Percentiles rank a stretch among this genome's conserved stretches.
Evolutionary conservation across 2,329 filamentous ascomycete genomes (phyloP).

Genomic region (Sclerotinia nivalis): DNA sequence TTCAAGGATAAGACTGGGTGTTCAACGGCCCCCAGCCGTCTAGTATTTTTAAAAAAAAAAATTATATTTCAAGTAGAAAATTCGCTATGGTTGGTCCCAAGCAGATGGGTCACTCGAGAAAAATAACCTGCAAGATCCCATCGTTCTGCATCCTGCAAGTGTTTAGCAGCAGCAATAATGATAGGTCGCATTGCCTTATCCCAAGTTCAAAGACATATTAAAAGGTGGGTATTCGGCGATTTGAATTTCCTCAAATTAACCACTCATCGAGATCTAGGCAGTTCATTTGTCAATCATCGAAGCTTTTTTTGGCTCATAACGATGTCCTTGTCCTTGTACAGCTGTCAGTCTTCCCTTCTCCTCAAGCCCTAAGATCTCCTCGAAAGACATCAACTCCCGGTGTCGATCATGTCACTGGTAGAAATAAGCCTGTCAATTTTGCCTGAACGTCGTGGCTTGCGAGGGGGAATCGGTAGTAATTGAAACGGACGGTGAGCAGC

Average conservation of each 20-base stretch:
- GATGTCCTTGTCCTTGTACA: background rate
- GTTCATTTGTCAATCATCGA: constrained; percentile 1
- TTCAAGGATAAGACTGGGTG: background rate
- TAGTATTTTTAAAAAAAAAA: background rate
- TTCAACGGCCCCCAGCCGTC: background rate
- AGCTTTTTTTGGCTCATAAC: background rate
- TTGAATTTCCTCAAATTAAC: constrained; percentile 7
- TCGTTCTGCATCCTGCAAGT: constrained; percentile 21
- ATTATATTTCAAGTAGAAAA: background rate
- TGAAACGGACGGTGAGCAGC: constrained; percentile 20
- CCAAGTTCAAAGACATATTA: constrained; percentile 17
- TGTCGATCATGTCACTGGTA: constrained; percentile 24
- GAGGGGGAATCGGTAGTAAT: constrained; percentile 14
- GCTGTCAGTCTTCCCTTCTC: constrained; percentile 12
- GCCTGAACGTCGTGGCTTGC: constrained; percentile 22
- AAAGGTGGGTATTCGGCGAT: constrained; percentile 13
- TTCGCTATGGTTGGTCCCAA: constrained; percentile 21
- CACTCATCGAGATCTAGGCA: background rate
- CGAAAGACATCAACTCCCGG: constrained; percentile 21
- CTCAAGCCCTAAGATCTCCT: constrained; percentile 3
- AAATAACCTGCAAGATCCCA: constrained; percentile 21
- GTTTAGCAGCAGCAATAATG: constrained; percentile 8
- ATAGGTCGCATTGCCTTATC: constrained; percentile 18
- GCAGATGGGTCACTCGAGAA: constrained; percentile 21
- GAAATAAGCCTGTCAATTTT: constrained; percentile 16